A percentile compares a stretch with the other conserved stretches of the same genome.
Conservation (phyloP, 1,139 yeast genomes). For the Blastobotrys apis region DNA sequence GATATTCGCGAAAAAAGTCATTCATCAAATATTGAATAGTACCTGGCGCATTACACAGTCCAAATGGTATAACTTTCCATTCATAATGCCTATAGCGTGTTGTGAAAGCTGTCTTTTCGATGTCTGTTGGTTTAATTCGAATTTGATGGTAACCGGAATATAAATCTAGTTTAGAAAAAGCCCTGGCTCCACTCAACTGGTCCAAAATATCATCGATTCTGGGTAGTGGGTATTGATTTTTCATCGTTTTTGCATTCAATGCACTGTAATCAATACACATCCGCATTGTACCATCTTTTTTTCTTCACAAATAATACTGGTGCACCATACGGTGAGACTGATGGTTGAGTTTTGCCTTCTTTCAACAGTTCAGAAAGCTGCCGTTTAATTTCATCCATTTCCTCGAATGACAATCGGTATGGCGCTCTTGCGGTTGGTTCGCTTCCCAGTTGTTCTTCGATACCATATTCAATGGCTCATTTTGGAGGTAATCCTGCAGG, state of each 20-base stretch:
- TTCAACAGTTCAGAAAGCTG: no score
- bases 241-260: slow-evolving; percentile 13
- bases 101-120: slow-evolving; percentile 24
- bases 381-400: no score
- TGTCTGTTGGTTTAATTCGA: slow-evolving; percentile 16
- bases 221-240: slow-evolving; percentile 12
- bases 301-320: no score
- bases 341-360: no score
- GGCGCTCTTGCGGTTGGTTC: no score
- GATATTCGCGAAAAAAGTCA: slow-evolving; percentile 14
- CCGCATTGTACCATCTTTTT: slow-evolving; percentile 22
- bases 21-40: slow-evolving; percentile 24
- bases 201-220: slow-evolving; percentile 7
- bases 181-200: slow-evolving; percentile 8
- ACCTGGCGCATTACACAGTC: slow-evolving; percentile 24
- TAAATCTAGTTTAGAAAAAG: slow-evolving; percentile 22
- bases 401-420: no score
- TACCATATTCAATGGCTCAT: no score
- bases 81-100: slow-evolving; percentile 23
- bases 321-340: no score
- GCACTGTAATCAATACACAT: slow-evolving; percentile 22
- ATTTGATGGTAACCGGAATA: slow-evolving; percentile 25
- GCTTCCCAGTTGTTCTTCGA: no score
- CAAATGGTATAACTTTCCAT: slow-evolving; percentile 27
- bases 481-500: no score